Evolutionary conservation across 2,329 filamentous ascomycete species (phyloP).

Genomic region (Ascochyta fabae): DNA sequence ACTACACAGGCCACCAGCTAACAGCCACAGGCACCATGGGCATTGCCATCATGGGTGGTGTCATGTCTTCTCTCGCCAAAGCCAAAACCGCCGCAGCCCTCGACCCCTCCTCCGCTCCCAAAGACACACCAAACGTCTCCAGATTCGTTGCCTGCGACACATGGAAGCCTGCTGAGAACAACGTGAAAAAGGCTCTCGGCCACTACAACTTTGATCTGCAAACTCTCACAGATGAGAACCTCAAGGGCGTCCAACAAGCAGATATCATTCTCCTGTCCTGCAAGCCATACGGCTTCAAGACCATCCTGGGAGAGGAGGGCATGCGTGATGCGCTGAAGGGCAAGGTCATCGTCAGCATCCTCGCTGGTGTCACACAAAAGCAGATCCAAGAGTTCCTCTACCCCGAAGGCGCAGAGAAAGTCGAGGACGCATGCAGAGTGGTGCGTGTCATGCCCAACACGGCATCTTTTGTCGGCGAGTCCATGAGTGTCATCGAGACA

Average conservation of each 20-base stretch:
- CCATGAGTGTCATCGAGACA: slow-evolving; percentile 78
- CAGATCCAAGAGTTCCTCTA: slow-evolving; percentile 73
- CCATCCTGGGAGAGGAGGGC: slow-evolving; percentile 70
- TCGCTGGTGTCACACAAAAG: slow-evolving; percentile 74
- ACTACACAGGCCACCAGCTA: background rate
- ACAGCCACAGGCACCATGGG: slow-evolving; percentile 74
- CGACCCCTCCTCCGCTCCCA: slow-evolving; percentile 49
- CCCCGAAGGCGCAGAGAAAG: slow-evolving; percentile 53
- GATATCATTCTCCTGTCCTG: slow-evolving; percentile 80
- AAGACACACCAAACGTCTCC: slow-evolving; percentile 59
- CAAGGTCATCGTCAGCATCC: slow-evolving; percentile 82
- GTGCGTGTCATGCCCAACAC: slow-evolving; percentile 88
- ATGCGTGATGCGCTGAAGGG: slow-evolving; percentile 76
- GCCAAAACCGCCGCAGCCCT: slow-evolving; percentile 43
- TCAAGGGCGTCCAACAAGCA: slow-evolving; percentile 68
- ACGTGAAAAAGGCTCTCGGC: slow-evolving; percentile 70
- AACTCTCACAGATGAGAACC: slow-evolving; percentile 75
- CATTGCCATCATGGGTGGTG: slow-evolving; percentile 80
- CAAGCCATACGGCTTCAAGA: slow-evolving; percentile 77
- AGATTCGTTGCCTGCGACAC: slow-evolving; percentile 84
- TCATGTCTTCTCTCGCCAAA: slow-evolving; percentile 72
- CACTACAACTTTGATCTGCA: slow-evolving; percentile 68
- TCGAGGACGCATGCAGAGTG: slow-evolving; percentile 63
- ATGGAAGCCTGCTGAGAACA: slow-evolving; percentile 70
- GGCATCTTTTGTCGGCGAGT: slow-evolving; percentile 77